Conservation (phyloP, 768 basidiomycete genomes). For the Mycena floridula region DNA sequence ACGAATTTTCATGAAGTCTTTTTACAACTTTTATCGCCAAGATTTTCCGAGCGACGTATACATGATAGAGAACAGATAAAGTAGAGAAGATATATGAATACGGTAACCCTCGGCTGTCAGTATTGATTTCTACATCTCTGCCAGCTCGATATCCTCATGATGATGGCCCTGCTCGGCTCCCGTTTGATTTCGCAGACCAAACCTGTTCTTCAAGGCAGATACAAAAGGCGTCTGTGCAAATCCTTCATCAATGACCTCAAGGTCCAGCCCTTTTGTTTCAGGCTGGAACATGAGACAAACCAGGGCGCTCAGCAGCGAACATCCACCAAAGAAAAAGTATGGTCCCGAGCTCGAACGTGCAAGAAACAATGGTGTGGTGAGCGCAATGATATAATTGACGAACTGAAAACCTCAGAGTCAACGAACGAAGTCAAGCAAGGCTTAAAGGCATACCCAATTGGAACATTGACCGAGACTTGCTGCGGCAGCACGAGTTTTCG, state of each 20-base stretch:
- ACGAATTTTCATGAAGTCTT: too few species aligned
- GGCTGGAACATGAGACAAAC: constrained; percentile 35
- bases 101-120: too few species aligned
- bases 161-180: not conserved
- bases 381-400: constrained; percentile 37
- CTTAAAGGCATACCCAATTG: constrained; percentile 31
- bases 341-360: constrained; percentile 35
- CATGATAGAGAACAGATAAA: too few species aligned
- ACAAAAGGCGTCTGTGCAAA: constrained; percentile 23
- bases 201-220: constrained; percentile 8
- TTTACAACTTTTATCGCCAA: too few species aligned
- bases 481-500: constrained; percentile 36
- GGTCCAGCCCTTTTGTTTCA: constrained; percentile 37
- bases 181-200: too few species aligned
- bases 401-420: constrained; percentile 14
- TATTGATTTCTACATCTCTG: not conserved
- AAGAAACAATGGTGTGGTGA: constrained; percentile 42
- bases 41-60: too few species aligned
- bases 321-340: constrained; percentile 40
- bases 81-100: too few species aligned
- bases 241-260: constrained; percentile 35
- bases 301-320: constrained; percentile 26
- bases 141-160: not conserved
- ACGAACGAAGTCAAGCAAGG: not conserved
- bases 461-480: constrained; percentile 32